Base-by-base conservation (phyloP, 2,329 filamentous ascomycete genomes). In the Colletotrichum magnum region DNA sequence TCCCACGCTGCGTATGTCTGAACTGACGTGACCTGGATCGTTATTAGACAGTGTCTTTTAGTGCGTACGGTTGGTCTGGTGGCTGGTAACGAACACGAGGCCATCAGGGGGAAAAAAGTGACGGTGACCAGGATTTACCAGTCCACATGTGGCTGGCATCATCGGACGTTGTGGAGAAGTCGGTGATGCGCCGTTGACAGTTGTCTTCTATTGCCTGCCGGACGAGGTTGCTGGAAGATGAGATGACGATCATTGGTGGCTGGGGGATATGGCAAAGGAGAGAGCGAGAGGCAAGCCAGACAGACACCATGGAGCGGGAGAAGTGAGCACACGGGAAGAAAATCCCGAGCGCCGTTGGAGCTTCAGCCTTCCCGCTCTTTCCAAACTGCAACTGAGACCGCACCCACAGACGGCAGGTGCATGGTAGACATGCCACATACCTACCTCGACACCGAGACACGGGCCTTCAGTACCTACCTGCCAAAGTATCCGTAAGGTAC, bases 11-110 rank as follows among this genome's bases (percentile, higher is more conserved):
- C 7, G 7, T 36, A 10, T 24, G 21, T 24, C 21, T 24, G 21
- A 24, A 6, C 32, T 36, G 32, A 36, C 32, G 7, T 36, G 32
- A 36, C 32, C 32, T 36, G 32, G 32, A 36, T 36, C 7, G 2
- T 36, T 36, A 36, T 36, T 36, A 36, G 32, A 36, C 32, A 4
- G 32, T 36, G 32, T 10, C 32, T 36, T 36, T 36, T 36, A 9
- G 7, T 36, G 32, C 32, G 21, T 24, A 4, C 21, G 21, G 21
- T 24, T 4, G 21, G 21, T 21, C 41, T 26, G 32, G 39, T 47
- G 59, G 59, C 50, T 62, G 59, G 36, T 54, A 36, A 62, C 24
- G 50, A 62, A 62, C 50, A 62, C 59, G 59, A 53, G 39, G 50
- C 16, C 58, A 52, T 28, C 36, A 21, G n/a, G 32, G 24, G 36